A percentile compares a stretch with the other conserved stretches of the same genome.
Conservation (phyloP, 2,329 filamentous ascomycete genomes). For the Ophiocordyceps polyrhachis-furcata region DNA sequence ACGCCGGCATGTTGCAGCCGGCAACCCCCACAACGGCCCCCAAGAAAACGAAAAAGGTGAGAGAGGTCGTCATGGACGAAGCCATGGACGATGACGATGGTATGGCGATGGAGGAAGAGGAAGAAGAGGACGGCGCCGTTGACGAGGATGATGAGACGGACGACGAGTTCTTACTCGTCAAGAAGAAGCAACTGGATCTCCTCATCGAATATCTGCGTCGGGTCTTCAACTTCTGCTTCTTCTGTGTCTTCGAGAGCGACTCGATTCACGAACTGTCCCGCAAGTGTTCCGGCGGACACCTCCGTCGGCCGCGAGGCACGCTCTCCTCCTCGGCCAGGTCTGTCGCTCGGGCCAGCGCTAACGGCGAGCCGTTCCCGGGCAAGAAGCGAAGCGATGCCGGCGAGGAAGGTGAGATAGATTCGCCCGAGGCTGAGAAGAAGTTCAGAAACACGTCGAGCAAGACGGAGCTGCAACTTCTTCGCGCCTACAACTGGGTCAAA, state of each 20-base stretch:
- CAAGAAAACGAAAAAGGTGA: constrained; percentile 44
- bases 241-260: constrained; percentile 97
- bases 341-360: constrained; percentile 69
- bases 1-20: constrained; percentile 59
- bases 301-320: constrained; percentile 74
- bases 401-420: constrained; percentile 35
- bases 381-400: constrained; percentile 57
- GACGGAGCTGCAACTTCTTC: constrained; percentile 76
- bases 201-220: constrained; percentile 91
- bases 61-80: constrained; percentile 40
- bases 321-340: constrained; percentile 67
- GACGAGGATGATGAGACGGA: constrained; percentile 68
- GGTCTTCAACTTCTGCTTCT: constrained; percentile 98
- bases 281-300: constrained; percentile 93
- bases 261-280: constrained; percentile 89
- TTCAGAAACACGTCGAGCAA: constrained; percentile 52
- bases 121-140: constrained; percentile 63
- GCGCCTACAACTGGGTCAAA: constrained; percentile 96
- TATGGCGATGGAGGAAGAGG: constrained; percentile 58
- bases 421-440: constrained; percentile 45
- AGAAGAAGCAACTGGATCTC: constrained; percentile 94
- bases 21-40: constrained; percentile 28
- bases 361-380: constrained; percentile 64
- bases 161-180: constrained; percentile 70
- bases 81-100: constrained; percentile 46